phyloP scores from a whole-genome alignment of 1,284 basidiomycete species.

The Tylopilus orsonianus region DNA sequence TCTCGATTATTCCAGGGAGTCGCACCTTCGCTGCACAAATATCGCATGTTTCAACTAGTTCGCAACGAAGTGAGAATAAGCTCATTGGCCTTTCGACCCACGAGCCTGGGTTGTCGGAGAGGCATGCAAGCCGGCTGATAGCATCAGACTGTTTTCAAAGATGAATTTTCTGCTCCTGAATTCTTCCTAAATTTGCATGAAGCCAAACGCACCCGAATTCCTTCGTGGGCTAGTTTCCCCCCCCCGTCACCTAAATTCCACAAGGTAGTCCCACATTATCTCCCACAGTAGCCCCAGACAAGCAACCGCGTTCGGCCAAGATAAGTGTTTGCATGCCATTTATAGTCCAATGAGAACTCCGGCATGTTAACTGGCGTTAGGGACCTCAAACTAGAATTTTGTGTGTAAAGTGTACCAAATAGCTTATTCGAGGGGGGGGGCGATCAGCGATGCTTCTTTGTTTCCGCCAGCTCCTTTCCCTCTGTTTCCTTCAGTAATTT shows the following conservation, averaged over 20 bases:
- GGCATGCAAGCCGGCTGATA: background rate
- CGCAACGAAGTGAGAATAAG: background rate
- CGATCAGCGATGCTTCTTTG: constrained; percentile 33
- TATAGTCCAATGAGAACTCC: background rate
- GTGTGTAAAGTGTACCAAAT: constrained; percentile 8
- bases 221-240: background rate
- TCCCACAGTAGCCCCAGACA: background rate
- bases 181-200: background rate
- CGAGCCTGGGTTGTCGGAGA: background rate
- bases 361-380: background rate
- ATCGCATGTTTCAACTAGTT: background rate
- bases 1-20: background rate
- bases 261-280: background rate
- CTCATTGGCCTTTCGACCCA: background rate
- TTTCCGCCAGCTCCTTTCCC: constrained; percentile 25
- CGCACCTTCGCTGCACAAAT: background rate
- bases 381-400: background rate
- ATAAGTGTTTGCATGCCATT: background rate
- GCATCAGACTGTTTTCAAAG: background rate
- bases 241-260: background rate
- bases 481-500: constrained; percentile 20
- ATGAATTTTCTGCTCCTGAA: background rate
- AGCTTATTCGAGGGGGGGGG: background rate
- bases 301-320: background rate
- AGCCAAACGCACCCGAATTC: no score